phyloP scores from a whole-genome alignment of 2,329 filamentous ascomycete species.

The Elsinoe ampelina region DNA sequence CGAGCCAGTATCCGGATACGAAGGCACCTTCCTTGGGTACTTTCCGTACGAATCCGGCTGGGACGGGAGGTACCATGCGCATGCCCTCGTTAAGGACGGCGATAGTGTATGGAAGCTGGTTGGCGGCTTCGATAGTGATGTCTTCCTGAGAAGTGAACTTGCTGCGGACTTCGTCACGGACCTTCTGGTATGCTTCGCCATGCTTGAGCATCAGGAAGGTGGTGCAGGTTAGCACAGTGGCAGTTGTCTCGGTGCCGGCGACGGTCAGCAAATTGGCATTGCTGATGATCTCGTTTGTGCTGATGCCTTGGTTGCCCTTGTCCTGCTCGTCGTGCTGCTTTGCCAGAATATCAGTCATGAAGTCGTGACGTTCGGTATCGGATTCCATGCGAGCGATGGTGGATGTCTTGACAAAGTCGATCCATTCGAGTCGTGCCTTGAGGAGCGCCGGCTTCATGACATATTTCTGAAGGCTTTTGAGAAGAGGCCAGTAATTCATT shows the following conservation, averaged over 20 bases:
- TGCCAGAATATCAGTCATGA: constrained; percentile 19
- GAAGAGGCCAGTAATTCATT: constrained; percentile 22
- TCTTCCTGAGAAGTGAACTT: constrained; percentile 28
- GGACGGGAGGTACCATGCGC: constrained; percentile 38
- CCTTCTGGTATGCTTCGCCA: constrained; percentile 28
- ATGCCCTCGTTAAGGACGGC: constrained; percentile 40
- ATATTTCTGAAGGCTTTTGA: constrained; percentile 7
- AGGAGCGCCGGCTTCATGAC: constrained; percentile 19
- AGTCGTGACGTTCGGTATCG: constrained; percentile 23
- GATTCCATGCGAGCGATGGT: constrained; percentile 22
- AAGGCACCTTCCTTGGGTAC: constrained; percentile 22
- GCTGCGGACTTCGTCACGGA: constrained; percentile 35
- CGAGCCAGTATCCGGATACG: constrained; percentile 23
- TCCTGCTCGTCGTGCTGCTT: constrained; percentile 19
- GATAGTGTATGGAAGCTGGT: constrained; percentile 30
- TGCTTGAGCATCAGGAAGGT: constrained; percentile 35
- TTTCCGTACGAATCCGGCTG: constrained; percentile 28
- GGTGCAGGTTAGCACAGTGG: constrained; percentile 35
- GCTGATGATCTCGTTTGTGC: constrained; percentile 25
- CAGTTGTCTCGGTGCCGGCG: constrained; percentile 45
- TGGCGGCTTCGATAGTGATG: constrained; percentile 21
- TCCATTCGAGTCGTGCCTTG: constrained; percentile 20
- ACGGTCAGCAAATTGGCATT: constrained; percentile 31
- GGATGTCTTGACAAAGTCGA: constrained; percentile 20
- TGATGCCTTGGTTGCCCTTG: constrained; percentile 23